These are phyloP conservation scores for Cornus kousa DNA, from an alignment of 148 eudicot genomes.

Conservation along the genomic window DNA sequence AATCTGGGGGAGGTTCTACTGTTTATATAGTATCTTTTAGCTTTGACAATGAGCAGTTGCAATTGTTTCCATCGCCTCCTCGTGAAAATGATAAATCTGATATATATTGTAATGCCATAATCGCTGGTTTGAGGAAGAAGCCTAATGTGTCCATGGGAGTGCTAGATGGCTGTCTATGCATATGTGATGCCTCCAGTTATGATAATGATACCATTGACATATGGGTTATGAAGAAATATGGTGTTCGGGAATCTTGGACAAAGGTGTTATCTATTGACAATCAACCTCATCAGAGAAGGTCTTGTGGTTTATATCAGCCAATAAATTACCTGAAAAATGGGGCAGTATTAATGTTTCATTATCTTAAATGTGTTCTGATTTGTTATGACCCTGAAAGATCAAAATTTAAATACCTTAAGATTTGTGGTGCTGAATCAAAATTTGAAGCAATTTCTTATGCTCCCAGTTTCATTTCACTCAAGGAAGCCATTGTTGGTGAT, in stretches of 20 bases:
- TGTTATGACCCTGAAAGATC: conserved; percentile 6
- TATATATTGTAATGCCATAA: no score
- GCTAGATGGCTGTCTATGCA: not conserved
- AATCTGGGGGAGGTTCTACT: no score
- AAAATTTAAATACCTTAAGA: not conserved
- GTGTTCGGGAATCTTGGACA: conserved; percentile 20
- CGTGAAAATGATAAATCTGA: no score
- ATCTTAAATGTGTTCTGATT: not conserved
- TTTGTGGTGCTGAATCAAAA: not conserved
- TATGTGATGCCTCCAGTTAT: not conserved
- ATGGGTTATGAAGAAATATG: conserved; percentile 20
- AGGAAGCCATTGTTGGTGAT: conserved; percentile 12
- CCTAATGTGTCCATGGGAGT: no score
- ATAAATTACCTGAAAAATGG: conserved; percentile 1
- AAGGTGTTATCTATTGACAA: conserved; percentile 7
- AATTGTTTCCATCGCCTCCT: no score
- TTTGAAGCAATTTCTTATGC: not conserved
- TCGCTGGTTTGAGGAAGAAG: no score
- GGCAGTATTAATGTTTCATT: conserved; percentile 8
- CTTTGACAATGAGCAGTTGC: no score
- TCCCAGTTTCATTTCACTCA: conserved; percentile 20
- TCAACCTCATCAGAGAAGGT: not conserved
- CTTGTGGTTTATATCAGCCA: no score
- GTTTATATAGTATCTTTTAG: no score
- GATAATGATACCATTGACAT: conserved; percentile 1